A percentile compares a stretch with the other conserved stretches of the same genome.
Evolutionary conservation across 129 eudicot genomes (phyloP).

Genomic region (Helianthus tuberosus): DNA sequence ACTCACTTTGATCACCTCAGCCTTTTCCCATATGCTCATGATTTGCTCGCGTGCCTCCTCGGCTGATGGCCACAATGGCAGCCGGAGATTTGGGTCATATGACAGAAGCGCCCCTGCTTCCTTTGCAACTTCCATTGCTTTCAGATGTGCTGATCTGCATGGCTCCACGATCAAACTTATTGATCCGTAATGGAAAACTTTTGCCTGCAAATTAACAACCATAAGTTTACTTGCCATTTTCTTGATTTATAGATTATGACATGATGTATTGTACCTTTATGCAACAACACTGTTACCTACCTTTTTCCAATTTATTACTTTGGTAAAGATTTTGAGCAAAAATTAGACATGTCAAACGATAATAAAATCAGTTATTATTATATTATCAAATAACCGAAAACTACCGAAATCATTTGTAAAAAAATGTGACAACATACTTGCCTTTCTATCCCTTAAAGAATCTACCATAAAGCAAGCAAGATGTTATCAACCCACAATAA

Average conservation of each 20-base stretch:
- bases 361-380: not conserved
- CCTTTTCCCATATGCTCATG: slow-evolving; percentile 95
- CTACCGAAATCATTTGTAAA: not conserved
- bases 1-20: slow-evolving; percentile 91
- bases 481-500: not conserved
- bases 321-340: not conserved
- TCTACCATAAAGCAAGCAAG: not conserved
- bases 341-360: not conserved
- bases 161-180: slow-evolving; percentile 99
- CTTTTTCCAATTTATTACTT: not conserved
- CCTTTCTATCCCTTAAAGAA: slow-evolving; percentile 1
- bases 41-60: slow-evolving; percentile 86
- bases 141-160: slow-evolving; percentile 93
- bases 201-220: slow-evolving; percentile 51
- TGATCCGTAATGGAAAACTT: slow-evolving; percentile 94
- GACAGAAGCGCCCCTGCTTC: slow-evolving; percentile 90
- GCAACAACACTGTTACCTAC: not conserved
- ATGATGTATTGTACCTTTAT: not conserved
- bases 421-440: not conserved
- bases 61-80: slow-evolving; percentile 92
- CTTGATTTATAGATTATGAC: not conserved
- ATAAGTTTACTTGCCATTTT: not conserved
- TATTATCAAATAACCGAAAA: not conserved
- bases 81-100: slow-evolving; percentile 89
- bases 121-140: slow-evolving; percentile 94